These are phyloP conservation scores for Fusarium foetens DNA, from an alignment of 2,329 filamentous ascomycete genomes.

Conservation along the genomic window DNA sequence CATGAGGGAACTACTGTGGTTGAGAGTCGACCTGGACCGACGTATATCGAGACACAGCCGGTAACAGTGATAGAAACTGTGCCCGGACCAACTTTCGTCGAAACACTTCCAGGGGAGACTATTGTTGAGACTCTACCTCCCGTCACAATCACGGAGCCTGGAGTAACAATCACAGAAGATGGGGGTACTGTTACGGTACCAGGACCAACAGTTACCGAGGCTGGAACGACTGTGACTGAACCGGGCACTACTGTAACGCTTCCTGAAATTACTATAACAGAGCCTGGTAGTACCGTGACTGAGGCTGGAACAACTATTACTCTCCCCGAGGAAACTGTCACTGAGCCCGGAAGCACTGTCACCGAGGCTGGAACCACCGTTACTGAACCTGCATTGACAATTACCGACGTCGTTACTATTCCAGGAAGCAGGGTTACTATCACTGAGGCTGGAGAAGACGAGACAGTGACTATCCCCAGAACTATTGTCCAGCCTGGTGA, in stretches of 20 bases:
- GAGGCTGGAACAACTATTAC: constrained; percentile 16
- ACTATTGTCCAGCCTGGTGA: constrained; percentile 30
- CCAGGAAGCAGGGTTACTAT: constrained; percentile 28
- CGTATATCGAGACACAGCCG: constrained; percentile 1
- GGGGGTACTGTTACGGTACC: constrained; percentile 15
- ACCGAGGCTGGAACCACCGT: constrained; percentile 15
- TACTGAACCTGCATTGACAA: constrained; percentile 15
- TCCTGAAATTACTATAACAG: neutral
- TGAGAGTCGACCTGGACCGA: constrained; percentile 1
- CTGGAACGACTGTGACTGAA: constrained; percentile 18
- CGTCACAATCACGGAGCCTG: constrained; percentile 17
- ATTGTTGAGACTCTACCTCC: constrained; percentile 5
- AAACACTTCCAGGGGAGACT: constrained; percentile 11
- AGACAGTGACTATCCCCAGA: constrained; percentile 29
- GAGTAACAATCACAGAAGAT: constrained; percentile 17
- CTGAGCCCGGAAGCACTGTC: constrained; percentile 11
- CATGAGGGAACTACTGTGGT: constrained; percentile 10
- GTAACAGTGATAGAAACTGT: constrained; percentile 10
- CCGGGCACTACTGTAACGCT: constrained; percentile 9
- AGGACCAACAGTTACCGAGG: constrained; percentile 13
- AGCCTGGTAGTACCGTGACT: constrained; percentile 8
- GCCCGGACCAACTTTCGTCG: constrained; percentile 1
- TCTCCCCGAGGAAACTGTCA: constrained; percentile 6
- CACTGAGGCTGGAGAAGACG: constrained; percentile 13
- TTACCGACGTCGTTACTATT: constrained; percentile 25